Conservation (phyloP, 768 basidiomycete species). For the Mycena amicta region DNA sequence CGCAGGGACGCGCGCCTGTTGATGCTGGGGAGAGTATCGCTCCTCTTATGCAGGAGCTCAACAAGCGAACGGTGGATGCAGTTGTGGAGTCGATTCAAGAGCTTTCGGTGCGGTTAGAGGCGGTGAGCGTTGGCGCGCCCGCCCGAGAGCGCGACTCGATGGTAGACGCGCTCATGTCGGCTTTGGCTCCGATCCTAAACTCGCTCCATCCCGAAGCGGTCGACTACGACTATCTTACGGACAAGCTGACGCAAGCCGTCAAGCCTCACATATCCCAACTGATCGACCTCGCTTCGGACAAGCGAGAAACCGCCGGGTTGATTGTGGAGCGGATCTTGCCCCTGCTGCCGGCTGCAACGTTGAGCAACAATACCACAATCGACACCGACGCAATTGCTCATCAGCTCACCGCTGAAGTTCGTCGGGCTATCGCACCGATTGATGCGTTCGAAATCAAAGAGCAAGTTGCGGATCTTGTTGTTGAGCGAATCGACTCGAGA, state of each 20-base stretch:
- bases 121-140: conserved; percentile 46
- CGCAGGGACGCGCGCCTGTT: conserved; percentile 27
- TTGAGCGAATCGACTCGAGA: conserved; percentile 81
- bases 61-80: conserved; percentile 56
- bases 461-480: conserved; percentile 85
- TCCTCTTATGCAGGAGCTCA: conserved; percentile 59
- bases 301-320: conserved; percentile 81
- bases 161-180: conserved; percentile 59
- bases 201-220: conserved; percentile 66
- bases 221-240: conserved; percentile 79
- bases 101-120: conserved; percentile 58
- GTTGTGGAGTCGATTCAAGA: conserved; percentile 64
- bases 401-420: conserved; percentile 69
- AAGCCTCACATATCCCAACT: conserved; percentile 88
- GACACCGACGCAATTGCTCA: conserved; percentile 60
- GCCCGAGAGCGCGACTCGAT: conserved; percentile 60
- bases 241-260: conserved; percentile 78
- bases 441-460: conserved; percentile 89
- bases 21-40: conserved; percentile 36
- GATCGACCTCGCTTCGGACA: conserved; percentile 87
- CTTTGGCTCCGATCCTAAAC: conserved; percentile 61
- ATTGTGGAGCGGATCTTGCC: conserved; percentile 77
- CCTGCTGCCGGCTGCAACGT: conserved; percentile 52
- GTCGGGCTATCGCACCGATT: conserved; percentile 70
- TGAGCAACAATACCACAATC: conserved; percentile 34